Percentiles rank a stretch among this genome's conserved stretches.
These are phyloP conservation scores for Zygotorulaspora mrakii DNA, from an alignment of 1,139 yeast species.

Conservation along the genomic window DNA sequence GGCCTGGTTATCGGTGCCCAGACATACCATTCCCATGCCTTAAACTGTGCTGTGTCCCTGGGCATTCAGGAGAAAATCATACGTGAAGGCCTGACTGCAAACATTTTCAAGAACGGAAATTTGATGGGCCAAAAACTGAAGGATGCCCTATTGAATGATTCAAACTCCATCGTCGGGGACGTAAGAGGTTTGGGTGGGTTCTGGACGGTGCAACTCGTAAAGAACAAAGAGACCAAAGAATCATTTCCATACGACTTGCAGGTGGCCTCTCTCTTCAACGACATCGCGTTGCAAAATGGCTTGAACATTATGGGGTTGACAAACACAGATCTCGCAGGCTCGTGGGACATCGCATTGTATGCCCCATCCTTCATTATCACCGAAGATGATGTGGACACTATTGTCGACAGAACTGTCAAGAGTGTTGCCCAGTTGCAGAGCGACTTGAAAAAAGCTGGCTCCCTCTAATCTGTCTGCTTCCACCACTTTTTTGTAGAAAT, in stretches of 20 bases:
- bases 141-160: constrained; percentile 35
- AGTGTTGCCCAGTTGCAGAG: constrained; percentile 16
- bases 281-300: constrained; percentile 44
- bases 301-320: constrained; percentile 45
- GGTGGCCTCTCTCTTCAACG: constrained; percentile 40
- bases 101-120: constrained; percentile 49
- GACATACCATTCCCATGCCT: constrained; percentile 58
- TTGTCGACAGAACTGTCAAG: constrained; percentile 35
- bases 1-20: constrained; percentile 51
- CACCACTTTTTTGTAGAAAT: too few relatives aligned
- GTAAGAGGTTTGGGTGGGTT: constrained; percentile 61
- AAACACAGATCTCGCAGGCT: constrained; percentile 39
- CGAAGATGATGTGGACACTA: constrained; percentile 44
- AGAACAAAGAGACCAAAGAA: constrained; percentile 48
- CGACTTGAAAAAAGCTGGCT: constrained; percentile 20
- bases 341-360: constrained; percentile 49
- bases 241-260: constrained; percentile 40
- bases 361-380: constrained; percentile 52
- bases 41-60: constrained; percentile 58
- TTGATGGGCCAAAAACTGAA: constrained; percentile 45
- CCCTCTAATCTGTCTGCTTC: neutral
- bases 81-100: constrained; percentile 44
- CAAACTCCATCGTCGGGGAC: constrained; percentile 47
- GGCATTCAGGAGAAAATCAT: constrained; percentile 53
- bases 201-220: constrained; percentile 56